Evolutionary conservation across 2,329 filamentous ascomycete species (phyloP), one percentile per base, ranked within the genome.

Genomic region (Moelleriella libera): DNA sequence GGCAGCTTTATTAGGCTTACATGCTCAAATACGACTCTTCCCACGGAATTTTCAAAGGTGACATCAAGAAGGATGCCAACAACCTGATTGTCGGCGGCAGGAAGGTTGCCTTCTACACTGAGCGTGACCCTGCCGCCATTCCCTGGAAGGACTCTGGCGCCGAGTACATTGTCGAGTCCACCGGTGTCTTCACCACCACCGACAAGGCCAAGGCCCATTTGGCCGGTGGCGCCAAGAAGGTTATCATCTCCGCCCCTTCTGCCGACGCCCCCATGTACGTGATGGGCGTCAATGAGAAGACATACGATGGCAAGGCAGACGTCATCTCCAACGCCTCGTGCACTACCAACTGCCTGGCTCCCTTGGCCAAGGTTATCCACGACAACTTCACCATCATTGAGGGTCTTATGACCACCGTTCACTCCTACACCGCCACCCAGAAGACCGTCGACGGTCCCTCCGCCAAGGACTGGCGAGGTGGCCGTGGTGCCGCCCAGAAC

Each of bases 281-380:
- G 68, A 94, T 96, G 83, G 92, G 92, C 68, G 92, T 98, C 76
- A 98, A 97, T 81, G 78, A 97, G 74, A 80, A 89, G 70, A 78
- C 72, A 62, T 97, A 97, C 83, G 90, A 86, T 70, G 82, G 84
- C 68, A 85, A 85, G 68, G 80, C 92, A 70, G 75, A 88, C 62
- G 83, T 98, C 69, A 87, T 97, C 76, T 97, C 92, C 75, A 98
- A 98, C 78, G 92, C 92, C 62, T 97, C 92, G 61, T 97, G 92
- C 88, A 98, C 92, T 70, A 97, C 92, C 80, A 98, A 98, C 87
- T 97, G 92, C 83, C 76, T 98, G 72, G 92, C 92, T 70, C 92
- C 92, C 68, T 85, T 98, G 57, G 92, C 92, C 77, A 98, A 97
- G 86, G 88, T 97, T 66, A 82, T 98, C 76, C 77, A 98, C 82